These are phyloP conservation scores for Stramenopiles sp. DNA, from an alignment of 352 stramenopile genomes.

Conservation along the genomic window DNA sequence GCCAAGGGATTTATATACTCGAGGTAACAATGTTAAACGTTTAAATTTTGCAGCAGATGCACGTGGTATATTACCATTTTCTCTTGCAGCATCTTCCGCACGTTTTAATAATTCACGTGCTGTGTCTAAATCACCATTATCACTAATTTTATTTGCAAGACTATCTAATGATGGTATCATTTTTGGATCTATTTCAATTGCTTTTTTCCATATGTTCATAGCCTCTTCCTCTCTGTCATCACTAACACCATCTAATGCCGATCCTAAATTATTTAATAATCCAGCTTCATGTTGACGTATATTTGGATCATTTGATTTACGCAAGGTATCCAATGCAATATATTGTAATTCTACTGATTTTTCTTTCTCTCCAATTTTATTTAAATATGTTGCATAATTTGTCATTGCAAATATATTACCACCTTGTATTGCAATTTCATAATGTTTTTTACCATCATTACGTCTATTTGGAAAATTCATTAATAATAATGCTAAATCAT, in stretches of 20 bases:
- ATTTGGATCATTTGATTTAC: not conserved
- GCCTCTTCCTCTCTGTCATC: not conserved
- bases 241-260: not conserved
- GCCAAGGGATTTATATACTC: not conserved
- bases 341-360: not conserved
- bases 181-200: not conserved
- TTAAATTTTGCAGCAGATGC: not conserved
- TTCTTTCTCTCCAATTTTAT: not conserved
- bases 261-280: not conserved
- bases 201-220: not conserved
- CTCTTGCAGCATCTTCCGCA: not conserved
- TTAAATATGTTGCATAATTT: not conserved
- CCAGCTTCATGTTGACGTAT: not conserved
- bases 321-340: not conserved
- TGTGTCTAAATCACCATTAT: not conserved
- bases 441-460: not conserved
- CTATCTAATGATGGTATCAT: not conserved
- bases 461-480: not conserved
- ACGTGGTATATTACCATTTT: not conserved
- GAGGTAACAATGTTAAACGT: not conserved
- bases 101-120: not conserved
- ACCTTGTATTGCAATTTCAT: not conserved
- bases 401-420: not conserved
- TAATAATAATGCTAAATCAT: not conserved
- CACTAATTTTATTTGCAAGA: not conserved